phyloP scores from a whole-genome alignment of 805 yeast genomes.

The Sporopachydermia lactativora region DNA sequence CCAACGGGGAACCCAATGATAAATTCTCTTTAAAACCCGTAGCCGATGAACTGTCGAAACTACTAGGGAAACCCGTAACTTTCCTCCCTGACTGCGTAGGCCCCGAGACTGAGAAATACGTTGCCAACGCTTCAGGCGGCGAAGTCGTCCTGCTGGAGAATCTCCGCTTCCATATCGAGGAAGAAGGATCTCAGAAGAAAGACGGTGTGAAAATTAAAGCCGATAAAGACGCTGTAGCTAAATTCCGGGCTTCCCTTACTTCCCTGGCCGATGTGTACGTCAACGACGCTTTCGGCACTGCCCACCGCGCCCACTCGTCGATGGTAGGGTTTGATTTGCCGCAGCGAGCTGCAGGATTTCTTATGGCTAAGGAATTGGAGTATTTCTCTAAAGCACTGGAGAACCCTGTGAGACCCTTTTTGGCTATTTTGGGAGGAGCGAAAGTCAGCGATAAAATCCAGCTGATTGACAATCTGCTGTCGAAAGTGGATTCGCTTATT shows the following conservation, averaged over 20 bases:
- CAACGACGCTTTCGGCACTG: slow-evolving; percentile 98
- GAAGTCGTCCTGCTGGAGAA: slow-evolving; percentile 86
- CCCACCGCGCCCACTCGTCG: slow-evolving; percentile 99
- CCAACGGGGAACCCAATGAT: slow-evolving; percentile 80
- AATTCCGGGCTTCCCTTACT: slow-evolving; percentile 83
- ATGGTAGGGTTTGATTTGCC: slow-evolving; percentile 96
- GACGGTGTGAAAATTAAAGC: slow-evolving; percentile 94
- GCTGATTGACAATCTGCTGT: slow-evolving; percentile 83
- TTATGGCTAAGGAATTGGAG: slow-evolving; percentile 92
- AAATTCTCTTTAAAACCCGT: slow-evolving; percentile 93
- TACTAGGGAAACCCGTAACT: slow-evolving; percentile 59
- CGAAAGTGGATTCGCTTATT: slow-evolving; percentile 89
- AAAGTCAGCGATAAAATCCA: slow-evolving; percentile 98
- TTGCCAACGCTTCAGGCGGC: slow-evolving; percentile 61
- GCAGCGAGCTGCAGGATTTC: slow-evolving; percentile 97
- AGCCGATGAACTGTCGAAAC: slow-evolving; percentile 71
- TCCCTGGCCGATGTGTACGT: slow-evolving; percentile 86
- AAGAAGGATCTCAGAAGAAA: slow-evolving; percentile 87
- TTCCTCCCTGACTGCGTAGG: slow-evolving; percentile 93
- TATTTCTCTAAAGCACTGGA: slow-evolving; percentile 98
- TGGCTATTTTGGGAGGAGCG: slow-evolving; percentile 99
- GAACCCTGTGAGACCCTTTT: slow-evolving; percentile 95
- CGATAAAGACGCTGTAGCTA: slow-evolving; percentile 64
- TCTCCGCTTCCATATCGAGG: slow-evolving; percentile 96
- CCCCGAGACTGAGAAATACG: slow-evolving; percentile 68